Base-by-base conservation (phyloP, 2,329 filamentous ascomycete species). In the Xylariaceae sp. region DNA sequence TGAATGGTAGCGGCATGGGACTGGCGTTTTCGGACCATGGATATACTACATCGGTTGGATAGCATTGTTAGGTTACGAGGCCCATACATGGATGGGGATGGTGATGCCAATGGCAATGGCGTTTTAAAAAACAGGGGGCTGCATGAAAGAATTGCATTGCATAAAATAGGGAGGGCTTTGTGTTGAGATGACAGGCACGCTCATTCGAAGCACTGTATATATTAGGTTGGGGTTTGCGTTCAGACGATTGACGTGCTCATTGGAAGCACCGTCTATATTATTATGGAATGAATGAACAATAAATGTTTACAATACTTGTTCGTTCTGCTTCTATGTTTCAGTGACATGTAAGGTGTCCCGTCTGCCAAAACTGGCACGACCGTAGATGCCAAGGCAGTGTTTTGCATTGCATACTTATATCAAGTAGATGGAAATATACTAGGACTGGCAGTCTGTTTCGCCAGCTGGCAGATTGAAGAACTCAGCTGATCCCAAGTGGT, bases 41-140 rank as follows among this genome's bases (percentile, higher is more conserved):
- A 41, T 44, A 48, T 48, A 12, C 45, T 50, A 53, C 40, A 42
- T 52, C 45, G 37, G 29, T 29, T 7, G 48, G 42, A 41, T 57
- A 7, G 26, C 18, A 19, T 50, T 48, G 14, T 44, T 41, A 37
- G 44, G 40, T 54, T 40, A 63, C 43, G 59, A 63, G 52, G 42
- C 50, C 48, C 54, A 57, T 43, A 57, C 57, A 62, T 58, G 41
- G 57, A 23, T 41, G 56, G 44, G 19, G n/a, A 23, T 26, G n/a
- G n/a, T n/a, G n/a, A n/a, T n/a, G n/a, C n/a, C n/a, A n/a, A n/a
- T n/a, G n/a, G n/a, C n/a, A n/a, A n/a, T 32, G 44, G 59, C 54
- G 61, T 51, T 49, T 46, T 37, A 21, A 21, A 48, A 42, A 18
- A 50, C 59, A 57, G 54, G 18, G 48, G 53, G n/a, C n/a, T n/a